Conservation (phyloP, 2,329 filamentous ascomycete species). For the Pyrenochaeta sp. region DNA sequence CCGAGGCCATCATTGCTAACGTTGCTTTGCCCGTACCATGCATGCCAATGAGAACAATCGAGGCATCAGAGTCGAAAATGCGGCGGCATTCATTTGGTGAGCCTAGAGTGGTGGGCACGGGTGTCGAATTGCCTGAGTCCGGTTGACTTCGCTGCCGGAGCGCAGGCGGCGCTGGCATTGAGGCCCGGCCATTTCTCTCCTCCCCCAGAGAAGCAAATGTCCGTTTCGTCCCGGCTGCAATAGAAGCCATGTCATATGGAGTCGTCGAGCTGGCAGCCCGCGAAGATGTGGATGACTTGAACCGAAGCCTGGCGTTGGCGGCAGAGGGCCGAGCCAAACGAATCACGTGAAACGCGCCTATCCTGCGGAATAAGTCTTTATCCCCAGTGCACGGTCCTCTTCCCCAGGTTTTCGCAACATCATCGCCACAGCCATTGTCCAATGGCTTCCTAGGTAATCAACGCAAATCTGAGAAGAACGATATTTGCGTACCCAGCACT, state of each 20-base stretch:
- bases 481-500: background rate
- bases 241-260: slow-evolving; percentile 32
- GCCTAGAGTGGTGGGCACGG: slow-evolving; percentile 25
- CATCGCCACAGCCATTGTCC: slow-evolving; percentile 1
- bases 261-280: slow-evolving; percentile 4
- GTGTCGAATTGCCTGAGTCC: slow-evolving; percentile 29
- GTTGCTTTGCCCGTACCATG: slow-evolving; percentile 80
- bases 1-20: slow-evolving; percentile 76
- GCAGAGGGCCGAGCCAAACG: slow-evolving; percentile 4
- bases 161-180: slow-evolving; percentile 19
- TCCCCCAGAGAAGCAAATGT: slow-evolving; percentile 36
- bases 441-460: slow-evolving; percentile 10
- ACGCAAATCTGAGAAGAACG: background rate
- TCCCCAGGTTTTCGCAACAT: slow-evolving; percentile 15
- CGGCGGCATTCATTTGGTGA: slow-evolving; percentile 36
- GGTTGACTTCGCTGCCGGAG: slow-evolving; percentile 19
- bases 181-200: slow-evolving; percentile 22
- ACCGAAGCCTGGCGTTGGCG: slow-evolving; percentile 10
- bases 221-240: slow-evolving; percentile 39
- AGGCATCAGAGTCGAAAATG: slow-evolving; percentile 68
- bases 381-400: slow-evolving; percentile 8
- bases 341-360: slow-evolving; percentile 18
- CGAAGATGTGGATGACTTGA: slow-evolving; percentile 10
- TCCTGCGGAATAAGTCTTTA: slow-evolving; percentile 18
- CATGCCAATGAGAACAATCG: slow-evolving; percentile 76